phyloP scores from a whole-genome alignment of 1,284 basidiomycete species.

The Ustilago shanxiensis region DNA sequence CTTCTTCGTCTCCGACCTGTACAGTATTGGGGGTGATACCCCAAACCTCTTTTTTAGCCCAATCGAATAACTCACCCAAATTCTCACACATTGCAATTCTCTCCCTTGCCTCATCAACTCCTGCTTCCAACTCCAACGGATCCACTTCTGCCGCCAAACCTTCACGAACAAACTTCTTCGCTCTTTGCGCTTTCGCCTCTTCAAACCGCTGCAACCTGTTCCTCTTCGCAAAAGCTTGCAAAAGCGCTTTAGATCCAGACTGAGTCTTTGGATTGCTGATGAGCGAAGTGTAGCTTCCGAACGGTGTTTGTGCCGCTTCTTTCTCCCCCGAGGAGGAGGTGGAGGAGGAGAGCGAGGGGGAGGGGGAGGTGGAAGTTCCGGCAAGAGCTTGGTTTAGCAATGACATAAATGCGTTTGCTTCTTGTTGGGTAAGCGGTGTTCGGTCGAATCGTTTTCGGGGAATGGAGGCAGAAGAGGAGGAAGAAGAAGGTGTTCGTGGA shows the following conservation, averaged over 20 bases:
- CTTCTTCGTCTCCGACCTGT: background rate
- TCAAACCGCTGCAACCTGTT: constrained; percentile 36
- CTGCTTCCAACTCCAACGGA: constrained; percentile 41
- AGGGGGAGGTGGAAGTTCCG: constrained; percentile 11
- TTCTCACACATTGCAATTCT: constrained; percentile 49
- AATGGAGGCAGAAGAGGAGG: background rate
- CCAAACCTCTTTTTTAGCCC: constrained; percentile 50
- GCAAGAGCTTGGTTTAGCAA: constrained; percentile 41
- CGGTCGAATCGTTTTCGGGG: constrained; percentile 31
- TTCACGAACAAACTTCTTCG: constrained; percentile 31
- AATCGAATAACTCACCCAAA: constrained; percentile 38
- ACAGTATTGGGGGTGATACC: constrained; percentile 11
- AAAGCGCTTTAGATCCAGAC: constrained; percentile 17
- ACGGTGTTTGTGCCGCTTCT: constrained; percentile 18
- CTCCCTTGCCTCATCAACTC: constrained; percentile 52
- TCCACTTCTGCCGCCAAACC: constrained; percentile 42
- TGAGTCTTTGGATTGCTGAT: constrained; percentile 32
- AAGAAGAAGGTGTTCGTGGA: constrained; percentile 6
- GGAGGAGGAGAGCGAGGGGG: constrained; percentile 1
- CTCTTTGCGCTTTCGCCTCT: constrained; percentile 18
- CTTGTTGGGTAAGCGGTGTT: constrained; percentile 38
- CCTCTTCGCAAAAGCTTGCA: constrained; percentile 40
- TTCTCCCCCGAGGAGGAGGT: background rate
- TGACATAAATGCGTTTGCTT: constrained; percentile 44
- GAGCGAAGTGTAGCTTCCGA: constrained; percentile 45